A percentile compares a stretch with the other conserved stretches of the same genome.
Evolutionary conservation across 2,329 filamentous ascomycete genomes (phyloP).

Genomic region (Colletotrichum cordylinicola): DNA sequence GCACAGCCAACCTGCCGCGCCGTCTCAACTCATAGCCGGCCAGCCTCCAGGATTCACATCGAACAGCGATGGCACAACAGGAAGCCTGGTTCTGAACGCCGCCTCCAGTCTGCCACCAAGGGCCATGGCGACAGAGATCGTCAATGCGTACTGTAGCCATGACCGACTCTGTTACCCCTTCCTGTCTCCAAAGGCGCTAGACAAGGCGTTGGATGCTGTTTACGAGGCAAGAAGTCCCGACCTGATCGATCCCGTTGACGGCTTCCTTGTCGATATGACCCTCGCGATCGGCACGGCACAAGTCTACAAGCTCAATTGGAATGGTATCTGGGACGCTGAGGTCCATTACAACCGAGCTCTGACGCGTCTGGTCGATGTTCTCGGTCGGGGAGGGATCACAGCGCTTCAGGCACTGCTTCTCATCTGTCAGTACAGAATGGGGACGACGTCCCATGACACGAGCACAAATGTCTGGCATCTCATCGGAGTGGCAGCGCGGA

Average conservation of each 20-base stretch:
- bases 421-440: slow-evolving; percentile 48
- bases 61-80: background rate
- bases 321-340: slow-evolving; percentile 46
- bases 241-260: slow-evolving; percentile 32
- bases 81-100: background rate
- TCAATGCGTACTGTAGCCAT: slow-evolving; percentile 47
- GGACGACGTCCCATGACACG: slow-evolving; percentile 41
- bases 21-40: background rate
- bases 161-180: slow-evolving; percentile 50
- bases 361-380: slow-evolving; percentile 38
- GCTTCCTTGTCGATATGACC: slow-evolving; percentile 48
- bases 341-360: slow-evolving; percentile 45
- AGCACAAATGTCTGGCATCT: slow-evolving; percentile 50
- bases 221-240: slow-evolving; percentile 30
- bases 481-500: slow-evolving; percentile 45
- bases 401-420: slow-evolving; percentile 46
- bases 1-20: slow-evolving; percentile 12
- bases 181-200: slow-evolving; percentile 34
- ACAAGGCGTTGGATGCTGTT: slow-evolving; percentile 31
- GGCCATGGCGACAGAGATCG: slow-evolving; percentile 37
- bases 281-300: slow-evolving; percentile 48
- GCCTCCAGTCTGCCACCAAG: slow-evolving; percentile 34
- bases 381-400: slow-evolving; percentile 38
- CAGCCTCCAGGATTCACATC: background rate
- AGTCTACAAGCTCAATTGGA: slow-evolving; percentile 49